Evolutionary conservation across 2,329 filamentous ascomycete genomes (phyloP).

Genomic region (Cladophialophora yegresii): DNA sequence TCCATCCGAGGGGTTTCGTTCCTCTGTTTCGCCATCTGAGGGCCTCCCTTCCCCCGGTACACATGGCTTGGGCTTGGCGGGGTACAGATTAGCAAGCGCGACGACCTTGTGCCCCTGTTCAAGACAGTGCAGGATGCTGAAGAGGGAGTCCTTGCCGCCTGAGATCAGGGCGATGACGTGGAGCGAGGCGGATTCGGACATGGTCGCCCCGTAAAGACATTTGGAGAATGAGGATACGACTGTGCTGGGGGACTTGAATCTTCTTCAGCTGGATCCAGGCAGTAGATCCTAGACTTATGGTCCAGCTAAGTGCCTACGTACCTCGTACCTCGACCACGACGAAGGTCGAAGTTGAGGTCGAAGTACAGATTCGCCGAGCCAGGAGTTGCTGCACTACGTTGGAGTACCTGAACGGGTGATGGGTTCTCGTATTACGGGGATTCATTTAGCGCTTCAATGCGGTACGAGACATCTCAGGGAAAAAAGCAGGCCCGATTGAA

Average conservation of each 20-base stretch:
- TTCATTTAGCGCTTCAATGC: not conserved
- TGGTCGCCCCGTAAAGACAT: not conserved
- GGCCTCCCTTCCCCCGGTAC: too few relatives aligned
- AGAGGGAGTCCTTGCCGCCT: slow-evolving; percentile 96
- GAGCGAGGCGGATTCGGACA: slow-evolving; percentile 38
- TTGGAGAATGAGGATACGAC: not conserved
- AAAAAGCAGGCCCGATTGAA: not conserved
- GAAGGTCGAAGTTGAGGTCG: not conserved
- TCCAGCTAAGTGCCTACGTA: too few relatives aligned
- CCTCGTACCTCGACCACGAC: not conserved
- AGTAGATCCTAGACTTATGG: not conserved
- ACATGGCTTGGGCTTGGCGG: too few relatives aligned
- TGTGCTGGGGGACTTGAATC: not conserved
- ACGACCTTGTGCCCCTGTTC: slow-evolving; percentile 81
- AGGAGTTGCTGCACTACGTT: not conserved
- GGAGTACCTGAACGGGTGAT: not conserved
- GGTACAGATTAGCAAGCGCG: slow-evolving; percentile 86
- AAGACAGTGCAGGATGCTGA: slow-evolving; percentile 85
- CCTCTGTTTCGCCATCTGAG: not conserved
- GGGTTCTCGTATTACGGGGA: not conserved
- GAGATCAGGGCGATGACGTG: slow-evolving; percentile 92
- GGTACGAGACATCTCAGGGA: not conserved
- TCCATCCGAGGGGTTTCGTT: slow-evolving; percentile 6
- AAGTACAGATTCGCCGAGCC: not conserved
- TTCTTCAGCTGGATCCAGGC: not conserved